Conservation (phyloP, 1,139 yeast species). For the Lodderomyces parapsilosis region DNA sequence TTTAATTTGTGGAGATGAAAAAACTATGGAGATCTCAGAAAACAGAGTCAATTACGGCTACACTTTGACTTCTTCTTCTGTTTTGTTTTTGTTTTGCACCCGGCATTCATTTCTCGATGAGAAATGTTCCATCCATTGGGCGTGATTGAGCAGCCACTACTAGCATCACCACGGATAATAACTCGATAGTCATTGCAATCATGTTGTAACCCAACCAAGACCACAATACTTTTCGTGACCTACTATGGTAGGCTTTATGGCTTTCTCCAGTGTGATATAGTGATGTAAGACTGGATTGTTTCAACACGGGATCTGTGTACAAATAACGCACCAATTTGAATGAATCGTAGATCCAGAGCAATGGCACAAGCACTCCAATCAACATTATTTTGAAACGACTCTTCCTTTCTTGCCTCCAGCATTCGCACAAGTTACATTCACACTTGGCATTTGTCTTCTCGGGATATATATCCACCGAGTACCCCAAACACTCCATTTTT, state of each 20-base stretch:
- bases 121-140: not conserved
- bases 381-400: conserved; percentile 11
- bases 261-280: not conserved
- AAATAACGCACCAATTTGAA: not conserved
- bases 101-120: not conserved
- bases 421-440: conserved; percentile 10
- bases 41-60: not conserved
- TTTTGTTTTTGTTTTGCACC: conserved; percentile 1
- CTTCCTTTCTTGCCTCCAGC: conserved; percentile 4
- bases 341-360: conserved; percentile 18
- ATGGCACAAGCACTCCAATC: conserved; percentile 23
- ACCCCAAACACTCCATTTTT: not conserved
- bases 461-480: not conserved
- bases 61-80: not conserved
- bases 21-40: not conserved
- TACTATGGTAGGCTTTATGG: conserved; percentile 10
- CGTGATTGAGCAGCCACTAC: not conserved
- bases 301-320: not conserved
- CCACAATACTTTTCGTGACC: conserved; percentile 8
- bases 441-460: not conserved
- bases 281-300: not conserved
- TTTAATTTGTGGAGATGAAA: not conserved
- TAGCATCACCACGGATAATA: conserved; percentile 2
- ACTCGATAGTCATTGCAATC: conserved; percentile 13
- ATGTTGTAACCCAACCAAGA: conserved; percentile 15